Conservation (phyloP, 2,329 filamentous ascomycete species). For the Penicillium sp. region DNA sequence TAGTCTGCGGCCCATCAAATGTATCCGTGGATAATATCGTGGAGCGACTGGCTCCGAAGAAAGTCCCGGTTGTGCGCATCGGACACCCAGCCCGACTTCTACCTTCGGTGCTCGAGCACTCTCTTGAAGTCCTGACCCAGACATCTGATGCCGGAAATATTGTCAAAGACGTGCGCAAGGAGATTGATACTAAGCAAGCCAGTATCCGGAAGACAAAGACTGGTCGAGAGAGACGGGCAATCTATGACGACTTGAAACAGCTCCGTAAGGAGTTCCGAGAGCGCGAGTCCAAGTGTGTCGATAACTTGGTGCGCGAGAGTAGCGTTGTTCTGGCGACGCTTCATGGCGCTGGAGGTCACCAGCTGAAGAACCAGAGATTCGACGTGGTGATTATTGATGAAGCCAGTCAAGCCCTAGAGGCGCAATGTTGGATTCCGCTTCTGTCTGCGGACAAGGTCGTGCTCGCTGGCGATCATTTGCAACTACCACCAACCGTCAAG, state of each 20-base stretch:
- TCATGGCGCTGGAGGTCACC: constrained; percentile 82
- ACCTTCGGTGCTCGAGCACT: constrained; percentile 81
- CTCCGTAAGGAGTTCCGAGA: constrained; percentile 83
- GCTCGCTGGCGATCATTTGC: constrained; percentile 88
- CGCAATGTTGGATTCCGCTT: constrained; percentile 93
- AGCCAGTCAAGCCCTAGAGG: constrained; percentile 90
- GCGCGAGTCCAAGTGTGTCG: constrained; percentile 76
- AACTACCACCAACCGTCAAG: constrained; percentile 92
- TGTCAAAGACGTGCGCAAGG: constrained; percentile 80
- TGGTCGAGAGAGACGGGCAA: constrained; percentile 70
- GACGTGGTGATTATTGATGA: constrained; percentile 96
- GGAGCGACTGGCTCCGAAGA: constrained; percentile 78
- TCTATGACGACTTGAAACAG: constrained; percentile 81
- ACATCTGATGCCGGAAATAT: constrained; percentile 87
- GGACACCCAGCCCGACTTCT: constrained; percentile 89
- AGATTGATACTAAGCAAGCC: constrained; percentile 89
- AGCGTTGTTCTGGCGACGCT: constrained; percentile 89
- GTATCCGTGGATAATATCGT: constrained; percentile 98
- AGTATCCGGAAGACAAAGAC: constrained; percentile 82
- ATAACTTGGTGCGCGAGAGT: constrained; percentile 67
- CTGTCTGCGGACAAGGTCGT: constrained; percentile 76
- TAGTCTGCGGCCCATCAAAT: constrained; percentile 96
- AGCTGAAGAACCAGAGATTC: constrained; percentile 74
- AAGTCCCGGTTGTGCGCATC: constrained; percentile 79
- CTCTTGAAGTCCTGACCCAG: constrained; percentile 82